Base-by-base conservation (phyloP, 768 basidiomycete species). In the Pilatotrama ljubarskyi region DNA sequence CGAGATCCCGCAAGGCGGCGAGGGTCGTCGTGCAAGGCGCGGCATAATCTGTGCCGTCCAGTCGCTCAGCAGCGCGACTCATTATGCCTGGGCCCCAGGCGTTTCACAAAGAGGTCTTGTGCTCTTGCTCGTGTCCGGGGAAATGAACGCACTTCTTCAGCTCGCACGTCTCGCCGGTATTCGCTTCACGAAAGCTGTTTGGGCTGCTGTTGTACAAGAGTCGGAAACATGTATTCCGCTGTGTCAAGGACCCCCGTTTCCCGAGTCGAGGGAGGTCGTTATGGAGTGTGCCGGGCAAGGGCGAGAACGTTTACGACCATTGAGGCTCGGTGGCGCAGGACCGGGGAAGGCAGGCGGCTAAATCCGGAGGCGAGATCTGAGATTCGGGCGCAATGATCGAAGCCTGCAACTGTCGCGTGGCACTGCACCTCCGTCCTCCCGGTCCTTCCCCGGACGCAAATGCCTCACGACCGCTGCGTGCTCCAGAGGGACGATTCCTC, bases 271-370 rank as follows among this genome's bases (percentile, higher is more conserved):
- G 4, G 22, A 13, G 5, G 44, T 46, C 3, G 44, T 46, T 46
- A 25, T 13, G 44, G 6, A 4, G n/a, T 13, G 29, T 3, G 18
- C n/a, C n/a, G 48, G 48, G 29, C n/a, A n/a, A 4, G n/a, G 32
- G 35, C 29, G 48, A 51, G 35, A 15, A 17, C 20, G 17, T 48
- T 44, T 22, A 38, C 22, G 54, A n/a, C 43, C 38, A 18, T 25
- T 22, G 29, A 50, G 18, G 40, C 35, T 51, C 13, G 50, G 58
- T 59, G 58, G 58, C 58, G 58, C 58, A 59, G 51, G 47, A 47
- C 51, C 32, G 58, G 49, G 48, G 55, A 57, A 57, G 58, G 51
- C 43, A 44, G 59, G 59, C 52, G 59, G 59, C 58, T 59, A 59
- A 38, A 53, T 59, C 51, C 58, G 59, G 59, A 50, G 58, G 43